phyloP scores from a whole-genome alignment of 257 asterid species.

The Jacaranda copaia region DNA sequence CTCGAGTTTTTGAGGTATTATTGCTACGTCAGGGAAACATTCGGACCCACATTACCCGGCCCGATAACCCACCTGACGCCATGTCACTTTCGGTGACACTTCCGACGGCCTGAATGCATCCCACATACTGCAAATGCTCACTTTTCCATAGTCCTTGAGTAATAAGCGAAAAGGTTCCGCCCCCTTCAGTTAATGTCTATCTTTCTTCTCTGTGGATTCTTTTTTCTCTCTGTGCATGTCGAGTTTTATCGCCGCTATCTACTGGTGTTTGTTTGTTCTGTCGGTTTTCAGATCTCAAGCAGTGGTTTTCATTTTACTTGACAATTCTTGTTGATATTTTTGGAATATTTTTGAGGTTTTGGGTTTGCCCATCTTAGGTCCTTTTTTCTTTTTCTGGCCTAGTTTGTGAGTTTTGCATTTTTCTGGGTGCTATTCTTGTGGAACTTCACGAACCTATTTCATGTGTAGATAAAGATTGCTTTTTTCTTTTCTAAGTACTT shows the following conservation, averaged over 20 bases:
- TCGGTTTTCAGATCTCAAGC: conserved; percentile 24
- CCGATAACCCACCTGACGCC: too few relatives aligned
- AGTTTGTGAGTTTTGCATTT: too few relatives aligned
- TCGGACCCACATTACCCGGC: too few relatives aligned
- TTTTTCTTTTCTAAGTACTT: background rate
- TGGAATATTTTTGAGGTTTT: background rate
- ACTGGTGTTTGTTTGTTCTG: background rate
- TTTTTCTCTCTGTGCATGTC: conserved; percentile 34
- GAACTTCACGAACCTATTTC: too few relatives aligned
- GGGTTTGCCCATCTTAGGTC: background rate
- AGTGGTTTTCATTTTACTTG: background rate
- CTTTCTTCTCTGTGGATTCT: background rate
- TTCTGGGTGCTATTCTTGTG: too few relatives aligned
- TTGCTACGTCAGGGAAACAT: too few relatives aligned
- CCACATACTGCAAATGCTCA: conserved; percentile 25
- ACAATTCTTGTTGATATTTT: background rate
- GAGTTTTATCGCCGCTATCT: background rate
- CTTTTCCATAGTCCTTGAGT: background rate
- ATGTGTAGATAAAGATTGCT: background rate
- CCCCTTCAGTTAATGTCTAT: conserved; percentile 7
- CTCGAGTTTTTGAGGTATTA: too few relatives aligned
- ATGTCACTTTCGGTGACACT: too few relatives aligned
- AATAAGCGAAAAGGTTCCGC: background rate
- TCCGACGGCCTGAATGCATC: too few relatives aligned
- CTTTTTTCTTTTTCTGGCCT: background rate